phyloP scores from a whole-genome alignment of 106 monocot genomes.

The Amphibolis antarctica region DNA sequence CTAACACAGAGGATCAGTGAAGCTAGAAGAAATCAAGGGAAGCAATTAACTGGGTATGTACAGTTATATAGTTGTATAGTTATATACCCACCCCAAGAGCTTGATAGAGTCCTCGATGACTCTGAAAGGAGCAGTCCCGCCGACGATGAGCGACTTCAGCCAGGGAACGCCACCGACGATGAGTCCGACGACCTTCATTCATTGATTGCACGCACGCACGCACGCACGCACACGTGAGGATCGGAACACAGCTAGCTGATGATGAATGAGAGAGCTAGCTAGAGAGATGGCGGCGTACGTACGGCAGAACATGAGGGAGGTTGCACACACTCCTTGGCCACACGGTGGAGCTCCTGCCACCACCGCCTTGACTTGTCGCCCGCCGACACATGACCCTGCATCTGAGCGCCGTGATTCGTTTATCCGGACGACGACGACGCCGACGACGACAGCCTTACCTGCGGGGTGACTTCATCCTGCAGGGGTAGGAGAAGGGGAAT shows the following conservation, averaged over 20 bases:
- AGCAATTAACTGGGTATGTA: too few species aligned
- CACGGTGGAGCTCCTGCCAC: conserved; percentile 8
- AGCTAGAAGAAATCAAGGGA: too few species aligned
- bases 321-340: conserved; percentile 28
- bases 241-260: too few species aligned
- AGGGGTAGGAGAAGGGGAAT: too few species aligned
- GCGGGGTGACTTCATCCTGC: too few species aligned
- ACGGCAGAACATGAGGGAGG: conserved; percentile 52
- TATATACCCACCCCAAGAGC: conserved; percentile 64
- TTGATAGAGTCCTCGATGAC: conserved; percentile 38
- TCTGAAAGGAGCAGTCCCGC: conserved; percentile 30
- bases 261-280: too few species aligned
- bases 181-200: conserved; percentile 51
- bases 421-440: too few species aligned
- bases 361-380: neutral
- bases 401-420: neutral
- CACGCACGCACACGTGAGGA: too few species aligned
- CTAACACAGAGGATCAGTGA: too few species aligned
- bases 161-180: conserved; percentile 40
- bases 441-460: too few species aligned
- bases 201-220: too few species aligned
- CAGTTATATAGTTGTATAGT: too few species aligned
- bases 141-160: conserved; percentile 49
- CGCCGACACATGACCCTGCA: neutral
- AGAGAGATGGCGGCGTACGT: conserved; percentile 6